Conservation (phyloP, 306 rosid genomes). For the Senna siamea region DNA sequence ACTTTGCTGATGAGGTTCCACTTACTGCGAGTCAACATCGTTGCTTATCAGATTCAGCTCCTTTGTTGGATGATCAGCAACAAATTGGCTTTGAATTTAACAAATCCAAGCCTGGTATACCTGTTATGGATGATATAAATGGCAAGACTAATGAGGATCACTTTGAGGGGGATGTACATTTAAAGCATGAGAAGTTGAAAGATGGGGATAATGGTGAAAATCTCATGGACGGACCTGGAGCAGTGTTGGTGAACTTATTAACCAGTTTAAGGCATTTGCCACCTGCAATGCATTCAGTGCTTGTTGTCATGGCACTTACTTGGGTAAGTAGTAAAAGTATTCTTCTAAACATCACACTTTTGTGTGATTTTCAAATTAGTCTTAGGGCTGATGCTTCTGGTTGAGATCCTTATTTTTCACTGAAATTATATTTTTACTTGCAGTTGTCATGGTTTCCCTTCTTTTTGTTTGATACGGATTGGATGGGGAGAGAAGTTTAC, state of each 20-base stretch:
- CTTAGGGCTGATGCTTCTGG: conserved; percentile 30
- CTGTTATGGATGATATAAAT: conserved; percentile 10
- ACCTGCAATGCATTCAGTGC: conserved; percentile 97
- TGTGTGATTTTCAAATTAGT: conserved; percentile 22
- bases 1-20: conserved; percentile 95
- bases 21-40: conserved; percentile 58
- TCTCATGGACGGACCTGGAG: conserved; percentile 84
- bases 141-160: conserved; percentile 41
- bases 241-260: conserved; percentile 87
- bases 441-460: conserved; percentile 82
- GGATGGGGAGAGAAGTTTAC: conserved; percentile 99
- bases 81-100: conserved; percentile 32
- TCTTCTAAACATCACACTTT: conserved; percentile 15
- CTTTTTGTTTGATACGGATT: conserved; percentile 27
- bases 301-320: conserved; percentile 94
- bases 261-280: conserved; percentile 97
- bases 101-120: conserved; percentile 8
- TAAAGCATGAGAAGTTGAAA: conserved; percentile 47
- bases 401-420: conserved; percentile 36
- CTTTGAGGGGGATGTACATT: conserved; percentile 46
- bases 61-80: conserved; percentile 74
- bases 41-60: conserved; percentile 74
- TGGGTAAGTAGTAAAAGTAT: conserved; percentile 67
- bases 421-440: conserved; percentile 37
- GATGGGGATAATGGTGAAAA: conserved; percentile 55